Percentiles rank a stretch among this genome's conserved stretches.
Conservation (phyloP, 495 filamentous ascomycete genomes). For the Ascobolus immersus region DNA sequence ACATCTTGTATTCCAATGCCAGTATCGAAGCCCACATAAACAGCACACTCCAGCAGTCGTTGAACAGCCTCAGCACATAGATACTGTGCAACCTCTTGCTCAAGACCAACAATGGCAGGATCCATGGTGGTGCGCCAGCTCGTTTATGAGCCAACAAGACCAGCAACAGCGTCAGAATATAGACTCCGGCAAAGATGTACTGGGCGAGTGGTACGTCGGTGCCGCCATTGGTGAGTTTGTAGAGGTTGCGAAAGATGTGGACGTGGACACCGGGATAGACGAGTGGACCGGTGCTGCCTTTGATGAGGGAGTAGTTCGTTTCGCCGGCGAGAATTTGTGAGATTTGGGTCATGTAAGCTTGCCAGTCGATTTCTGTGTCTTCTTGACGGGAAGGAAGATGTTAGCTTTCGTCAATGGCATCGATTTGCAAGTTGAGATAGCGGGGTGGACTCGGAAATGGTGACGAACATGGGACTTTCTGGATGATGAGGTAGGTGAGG, state of each 20-base stretch:
- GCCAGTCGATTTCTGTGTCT: slow-evolving; percentile 99
- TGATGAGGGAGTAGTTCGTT: slow-evolving; percentile 62
- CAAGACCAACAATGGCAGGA: slow-evolving; percentile 64
- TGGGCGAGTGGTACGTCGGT: slow-evolving; percentile 56
- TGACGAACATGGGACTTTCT: slow-evolving; percentile 60
- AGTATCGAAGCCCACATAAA: slow-evolving; percentile 62
- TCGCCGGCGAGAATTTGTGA: slow-evolving; percentile 55
- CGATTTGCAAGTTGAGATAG: neutral
- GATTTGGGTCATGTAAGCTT: slow-evolving; percentile 86
- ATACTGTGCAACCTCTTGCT: slow-evolving; percentile 87
- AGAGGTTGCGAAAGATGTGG: slow-evolving; percentile 62
- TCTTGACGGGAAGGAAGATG: slow-evolving; percentile 1
- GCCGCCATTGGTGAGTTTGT: slow-evolving; percentile 51
- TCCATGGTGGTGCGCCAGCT: slow-evolving; percentile 54
- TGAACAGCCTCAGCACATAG: slow-evolving; percentile 79
- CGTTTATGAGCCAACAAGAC: slow-evolving; percentile 62
- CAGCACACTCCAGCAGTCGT: slow-evolving; percentile 67
- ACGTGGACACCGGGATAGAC: slow-evolving; percentile 89
- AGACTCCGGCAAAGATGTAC: slow-evolving; percentile 50
- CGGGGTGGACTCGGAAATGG: neutral
- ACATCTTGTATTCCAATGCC: slow-evolving; percentile 42
- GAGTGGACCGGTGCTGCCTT: slow-evolving; percentile 71
- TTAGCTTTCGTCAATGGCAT: neutral
- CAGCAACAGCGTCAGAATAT: slow-evolving; percentile 43
- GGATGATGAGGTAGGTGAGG: slow-evolving; percentile 51